Conservation (phyloP, 495 filamentous ascomycete genomes). For the Gamarada debralockiae region DNA sequence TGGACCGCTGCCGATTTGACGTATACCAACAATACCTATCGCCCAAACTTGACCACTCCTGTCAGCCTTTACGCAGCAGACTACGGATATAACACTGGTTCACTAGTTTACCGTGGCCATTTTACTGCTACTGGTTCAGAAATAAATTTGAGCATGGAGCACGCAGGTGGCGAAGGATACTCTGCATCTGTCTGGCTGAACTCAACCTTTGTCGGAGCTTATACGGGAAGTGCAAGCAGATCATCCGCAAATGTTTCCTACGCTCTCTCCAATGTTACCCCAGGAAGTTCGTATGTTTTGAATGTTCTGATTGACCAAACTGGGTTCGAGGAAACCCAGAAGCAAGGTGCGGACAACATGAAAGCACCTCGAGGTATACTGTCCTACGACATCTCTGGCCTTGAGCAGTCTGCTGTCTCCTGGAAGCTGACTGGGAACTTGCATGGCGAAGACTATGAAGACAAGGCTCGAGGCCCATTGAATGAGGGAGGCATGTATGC, state of each 20-base stretch:
- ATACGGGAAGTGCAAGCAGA: slow-evolving; percentile 34
- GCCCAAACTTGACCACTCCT: slow-evolving; percentile 47
- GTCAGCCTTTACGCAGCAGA: slow-evolving; percentile 62
- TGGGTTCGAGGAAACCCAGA: neutral
- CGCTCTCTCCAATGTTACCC: slow-evolving; percentile 46
- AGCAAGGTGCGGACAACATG: slow-evolving; percentile 31
- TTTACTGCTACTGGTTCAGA: slow-evolving; percentile 65
- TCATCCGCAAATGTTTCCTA: slow-evolving; percentile 38
- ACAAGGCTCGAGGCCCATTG: slow-evolving; percentile 60
- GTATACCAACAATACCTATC: slow-evolving; percentile 47
- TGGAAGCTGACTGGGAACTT: slow-evolving; percentile 81
- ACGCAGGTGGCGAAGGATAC: slow-evolving; percentile 59
- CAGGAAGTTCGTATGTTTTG: slow-evolving; percentile 29
- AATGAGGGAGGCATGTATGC: slow-evolving; percentile 70
- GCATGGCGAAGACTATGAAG: slow-evolving; percentile 63
- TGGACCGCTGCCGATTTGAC: slow-evolving; percentile 54
- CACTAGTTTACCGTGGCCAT: slow-evolving; percentile 63
- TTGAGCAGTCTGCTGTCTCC: slow-evolving; percentile 35
- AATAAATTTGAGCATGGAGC: slow-evolving; percentile 44
- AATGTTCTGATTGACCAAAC: slow-evolving; percentile 4
- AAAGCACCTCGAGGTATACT: slow-evolving; percentile 60
- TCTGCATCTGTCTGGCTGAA: slow-evolving; percentile 45
- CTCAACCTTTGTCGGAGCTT: slow-evolving; percentile 47
- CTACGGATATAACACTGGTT: slow-evolving; percentile 69
- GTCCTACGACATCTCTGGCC: slow-evolving; percentile 33